Percentiles rank a stretch among this genome's conserved stretches.
These are phyloP conservation scores for Talaromyces trachyspermus DNA, from an alignment of 495 filamentous ascomycete genomes.

Conservation along the genomic window DNA sequence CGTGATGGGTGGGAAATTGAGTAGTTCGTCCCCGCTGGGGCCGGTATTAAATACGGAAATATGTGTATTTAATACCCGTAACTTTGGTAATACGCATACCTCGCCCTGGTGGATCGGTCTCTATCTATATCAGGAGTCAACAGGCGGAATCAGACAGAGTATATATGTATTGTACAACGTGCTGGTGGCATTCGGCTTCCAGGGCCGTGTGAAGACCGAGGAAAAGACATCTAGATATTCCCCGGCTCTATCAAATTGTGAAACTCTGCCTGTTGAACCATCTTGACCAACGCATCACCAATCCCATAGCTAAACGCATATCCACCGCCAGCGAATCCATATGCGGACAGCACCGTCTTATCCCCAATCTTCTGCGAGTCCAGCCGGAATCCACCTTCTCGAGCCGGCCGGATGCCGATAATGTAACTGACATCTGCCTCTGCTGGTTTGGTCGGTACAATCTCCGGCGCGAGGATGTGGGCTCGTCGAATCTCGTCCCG, in stretches of 20 bases:
- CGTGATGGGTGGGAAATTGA: too few species aligned
- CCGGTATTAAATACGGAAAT: too few species aligned
- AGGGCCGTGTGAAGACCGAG: too few species aligned
- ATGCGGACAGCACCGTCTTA: constrained; percentile 29
- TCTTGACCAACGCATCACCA: constrained; percentile 30
- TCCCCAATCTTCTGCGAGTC: constrained; percentile 24
- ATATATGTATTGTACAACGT: too few species aligned
- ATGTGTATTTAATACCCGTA: too few species aligned
- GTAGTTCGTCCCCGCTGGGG: too few species aligned
- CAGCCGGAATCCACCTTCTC: constrained; percentile 32
- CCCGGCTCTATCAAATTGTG: constrained; percentile 21
- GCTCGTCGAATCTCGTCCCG: constrained; percentile 36
- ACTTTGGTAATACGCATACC: too few species aligned
- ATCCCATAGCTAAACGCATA: constrained; percentile 40
- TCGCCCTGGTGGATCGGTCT: too few species aligned
- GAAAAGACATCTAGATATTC: not conserved
- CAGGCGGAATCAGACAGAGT: too few species aligned
- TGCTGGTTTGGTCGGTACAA: constrained; percentile 29
- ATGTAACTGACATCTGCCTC: constrained; percentile 27
- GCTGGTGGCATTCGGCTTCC: too few species aligned
- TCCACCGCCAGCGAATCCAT: constrained; percentile 38
- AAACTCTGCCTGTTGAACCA: constrained; percentile 31
- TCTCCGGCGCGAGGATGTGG: constrained; percentile 31
- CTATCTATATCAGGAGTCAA: too few species aligned
- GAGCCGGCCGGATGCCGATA: constrained; percentile 34